These are phyloP conservation scores for Hypoxylon rickii DNA, from an alignment of 495 filamentous ascomycete species.

Conservation along the genomic window DNA sequence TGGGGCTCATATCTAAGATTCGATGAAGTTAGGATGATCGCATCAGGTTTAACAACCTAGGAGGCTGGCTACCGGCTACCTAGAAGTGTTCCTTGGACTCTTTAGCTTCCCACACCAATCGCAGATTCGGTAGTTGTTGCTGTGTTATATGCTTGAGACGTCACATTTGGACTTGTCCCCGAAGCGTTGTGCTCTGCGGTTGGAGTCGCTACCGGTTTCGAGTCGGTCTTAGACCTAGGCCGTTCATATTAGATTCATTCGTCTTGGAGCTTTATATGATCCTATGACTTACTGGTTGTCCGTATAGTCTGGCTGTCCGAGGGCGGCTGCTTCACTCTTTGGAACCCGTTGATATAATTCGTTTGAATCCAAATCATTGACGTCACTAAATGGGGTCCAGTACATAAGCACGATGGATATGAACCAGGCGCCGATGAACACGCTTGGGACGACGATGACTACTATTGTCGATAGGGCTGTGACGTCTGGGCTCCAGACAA, in stretches of 20 bases:
- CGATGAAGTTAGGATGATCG: no score
- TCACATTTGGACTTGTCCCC: not conserved
- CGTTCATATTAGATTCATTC: not conserved
- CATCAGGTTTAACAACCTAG: no score
- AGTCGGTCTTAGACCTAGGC: not conserved
- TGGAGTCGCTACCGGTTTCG: not conserved
- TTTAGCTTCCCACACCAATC: not conserved
- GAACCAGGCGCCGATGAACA: constrained; percentile 28
- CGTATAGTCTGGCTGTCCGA: no score
- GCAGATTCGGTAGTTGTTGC: not conserved
- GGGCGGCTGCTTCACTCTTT: no score
- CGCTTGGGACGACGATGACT: constrained; percentile 38
- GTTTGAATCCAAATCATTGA: constrained; percentile 2
- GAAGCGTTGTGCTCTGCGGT: not conserved
- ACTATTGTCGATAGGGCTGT: constrained; percentile 38
- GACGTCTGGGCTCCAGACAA: constrained; percentile 42
- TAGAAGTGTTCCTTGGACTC: no score
- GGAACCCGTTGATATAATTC: no score
- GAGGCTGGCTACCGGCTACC: no score
- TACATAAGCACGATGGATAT: constrained; percentile 9
- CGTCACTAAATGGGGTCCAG: constrained; percentile 1
- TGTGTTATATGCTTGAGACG: not conserved
- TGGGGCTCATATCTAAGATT: no score
- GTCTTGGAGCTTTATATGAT: not conserved
- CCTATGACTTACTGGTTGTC: no score